phyloP scores from a whole-genome alignment of 495 filamentous ascomycete genomes.

The Hypoxylon intermedium region DNA sequence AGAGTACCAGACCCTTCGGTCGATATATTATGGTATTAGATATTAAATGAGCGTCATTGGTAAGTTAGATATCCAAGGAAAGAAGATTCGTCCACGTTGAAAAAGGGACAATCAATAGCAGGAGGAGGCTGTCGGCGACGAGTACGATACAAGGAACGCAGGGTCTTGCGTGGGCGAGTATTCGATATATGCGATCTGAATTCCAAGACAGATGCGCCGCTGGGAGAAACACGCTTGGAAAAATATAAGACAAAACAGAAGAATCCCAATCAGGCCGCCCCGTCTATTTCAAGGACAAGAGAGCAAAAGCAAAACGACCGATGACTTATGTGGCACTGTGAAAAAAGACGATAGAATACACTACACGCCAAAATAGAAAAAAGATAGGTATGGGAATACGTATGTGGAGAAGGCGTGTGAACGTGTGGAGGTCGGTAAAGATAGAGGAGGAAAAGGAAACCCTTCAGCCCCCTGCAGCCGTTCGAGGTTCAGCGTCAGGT shows the following conservation, averaged over 20 bases:
- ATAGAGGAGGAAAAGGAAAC: slow-evolving; percentile 15
- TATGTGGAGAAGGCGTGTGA: slow-evolving; percentile 26
- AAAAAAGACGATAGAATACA: slow-evolving; percentile 18
- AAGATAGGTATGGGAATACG: slow-evolving; percentile 5
- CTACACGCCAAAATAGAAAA: slow-evolving; percentile 15
- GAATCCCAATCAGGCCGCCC: slow-evolving; percentile 31
- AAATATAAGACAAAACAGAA: slow-evolving; percentile 26
- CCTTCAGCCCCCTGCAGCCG: slow-evolving; percentile 18
- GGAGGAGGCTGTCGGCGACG: slow-evolving; percentile 26
- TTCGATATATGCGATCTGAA: slow-evolving; percentile 37
- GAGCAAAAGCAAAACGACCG: slow-evolving; percentile 30
- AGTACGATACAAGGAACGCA: slow-evolving; percentile 39
- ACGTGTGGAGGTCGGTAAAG: slow-evolving; percentile 33
- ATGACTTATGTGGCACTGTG: slow-evolving; percentile 22
- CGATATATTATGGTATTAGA: slow-evolving; percentile 46
- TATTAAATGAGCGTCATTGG: slow-evolving; percentile 50
- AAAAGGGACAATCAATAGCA: slow-evolving; percentile 8
- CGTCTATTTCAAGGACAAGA: slow-evolving; percentile 34
- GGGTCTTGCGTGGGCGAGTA: slow-evolving; percentile 27
- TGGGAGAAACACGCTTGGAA: slow-evolving; percentile 26
- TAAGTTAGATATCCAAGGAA: slow-evolving; percentile 19
- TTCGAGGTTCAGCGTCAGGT: slow-evolving; percentile 11
- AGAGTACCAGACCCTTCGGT: slow-evolving; percentile 49
- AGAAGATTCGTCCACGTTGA: slow-evolving; percentile 9
- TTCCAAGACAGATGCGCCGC: slow-evolving; percentile 43